Percentiles rank a stretch among this genome's conserved stretches.
These are phyloP conservation scores for Colletotrichum lentis DNA, from an alignment of 2,329 filamentous ascomycete genomes.

Conservation along the genomic window DNA sequence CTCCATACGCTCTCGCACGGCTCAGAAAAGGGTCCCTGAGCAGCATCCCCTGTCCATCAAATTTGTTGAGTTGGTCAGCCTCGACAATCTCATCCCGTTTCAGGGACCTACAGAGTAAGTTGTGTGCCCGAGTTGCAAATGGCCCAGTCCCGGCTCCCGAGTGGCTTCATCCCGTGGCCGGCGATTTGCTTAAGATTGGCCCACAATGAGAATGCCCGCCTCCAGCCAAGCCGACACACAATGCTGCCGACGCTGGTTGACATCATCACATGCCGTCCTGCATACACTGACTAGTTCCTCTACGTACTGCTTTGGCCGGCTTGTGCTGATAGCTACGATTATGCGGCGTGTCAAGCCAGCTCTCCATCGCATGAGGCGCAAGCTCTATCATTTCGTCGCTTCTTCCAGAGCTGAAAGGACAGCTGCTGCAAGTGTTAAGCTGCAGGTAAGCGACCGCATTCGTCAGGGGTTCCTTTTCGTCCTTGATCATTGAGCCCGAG, in stretches of 20 bases:
- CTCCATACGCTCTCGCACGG: no score
- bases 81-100: not conserved
- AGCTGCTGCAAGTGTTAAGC: not conserved
- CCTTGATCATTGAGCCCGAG: not conserved
- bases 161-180: slow-evolving; percentile 5
- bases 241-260: slow-evolving; percentile 19
- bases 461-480: not conserved
- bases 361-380: slow-evolving; percentile 1
- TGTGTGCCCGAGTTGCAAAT: not conserved
- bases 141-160: not conserved
- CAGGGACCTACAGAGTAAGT: no score
- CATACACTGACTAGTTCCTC: not conserved
- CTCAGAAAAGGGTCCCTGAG: not conserved
- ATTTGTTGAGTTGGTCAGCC: slow-evolving; percentile 28
- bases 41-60: slow-evolving; percentile 27
- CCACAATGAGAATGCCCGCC: not conserved
- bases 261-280: slow-evolving; percentile 31
- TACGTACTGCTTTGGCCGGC: not conserved
- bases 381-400: slow-evolving; percentile 13
- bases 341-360: not conserved
- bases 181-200: slow-evolving; percentile 11
- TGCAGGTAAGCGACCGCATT: not conserved
- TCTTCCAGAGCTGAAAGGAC: not conserved
- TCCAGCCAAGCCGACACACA: slow-evolving; percentile 12
- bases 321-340: no score